A percentile compares a stretch with the other conserved stretches of the same genome.
Conservation (phyloP, 2,329 filamentous ascomycete species). For the Lomentospora prolificans region DNA sequence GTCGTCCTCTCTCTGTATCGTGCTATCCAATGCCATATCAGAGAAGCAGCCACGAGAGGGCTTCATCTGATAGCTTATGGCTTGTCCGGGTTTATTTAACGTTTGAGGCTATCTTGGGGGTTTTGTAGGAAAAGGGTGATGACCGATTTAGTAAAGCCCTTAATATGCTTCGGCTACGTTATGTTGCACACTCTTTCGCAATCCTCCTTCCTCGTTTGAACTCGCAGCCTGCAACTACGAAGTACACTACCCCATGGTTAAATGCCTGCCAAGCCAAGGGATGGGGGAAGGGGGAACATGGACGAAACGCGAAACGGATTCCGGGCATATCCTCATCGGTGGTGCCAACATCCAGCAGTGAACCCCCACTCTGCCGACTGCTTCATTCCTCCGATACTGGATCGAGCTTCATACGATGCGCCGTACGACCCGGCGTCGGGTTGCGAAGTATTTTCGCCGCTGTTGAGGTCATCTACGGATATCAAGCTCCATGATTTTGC, state of each 20-base stretch:
- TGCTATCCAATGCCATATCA: background rate
- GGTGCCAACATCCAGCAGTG: background rate
- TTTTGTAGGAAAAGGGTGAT: background rate
- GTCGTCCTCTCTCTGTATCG: background rate
- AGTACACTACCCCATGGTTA: no score
- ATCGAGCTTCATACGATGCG: background rate
- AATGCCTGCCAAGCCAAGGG: background rate
- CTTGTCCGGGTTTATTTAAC: background rate
- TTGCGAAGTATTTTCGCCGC: background rate
- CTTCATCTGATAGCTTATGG: background rate
- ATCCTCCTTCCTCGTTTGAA: no score
- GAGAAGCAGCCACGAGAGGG: background rate
- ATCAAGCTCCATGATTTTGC: background rate
- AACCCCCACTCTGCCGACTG: background rate
- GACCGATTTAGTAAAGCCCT: background rate
- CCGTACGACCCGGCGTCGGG: background rate
- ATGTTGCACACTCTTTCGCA: no score
- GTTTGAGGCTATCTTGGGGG: background rate
- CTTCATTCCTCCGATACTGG: background rate
- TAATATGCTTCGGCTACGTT: background rate
- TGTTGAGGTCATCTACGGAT: background rate
- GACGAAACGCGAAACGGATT: slow-evolving; percentile 1
- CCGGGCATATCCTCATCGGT: background rate
- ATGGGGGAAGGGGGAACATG: background rate
- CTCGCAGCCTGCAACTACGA: no score